Conservation (phyloP, 2,329 filamentous ascomycete species). For the Biscogniauxia sp. region DNA sequence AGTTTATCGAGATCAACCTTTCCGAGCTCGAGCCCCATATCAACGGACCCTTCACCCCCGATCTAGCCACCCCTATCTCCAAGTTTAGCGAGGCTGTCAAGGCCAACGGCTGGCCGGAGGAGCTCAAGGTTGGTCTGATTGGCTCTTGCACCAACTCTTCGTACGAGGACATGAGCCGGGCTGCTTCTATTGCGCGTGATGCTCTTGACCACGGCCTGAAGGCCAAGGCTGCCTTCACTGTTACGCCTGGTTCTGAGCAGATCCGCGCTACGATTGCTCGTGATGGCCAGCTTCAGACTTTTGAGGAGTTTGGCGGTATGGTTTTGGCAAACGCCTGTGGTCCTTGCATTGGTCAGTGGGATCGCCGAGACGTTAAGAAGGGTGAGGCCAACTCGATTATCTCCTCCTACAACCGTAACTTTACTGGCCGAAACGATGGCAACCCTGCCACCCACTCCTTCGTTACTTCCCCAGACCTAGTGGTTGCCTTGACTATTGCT, state of each 20-base stretch:
- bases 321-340: conserved; percentile 95
- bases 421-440: conserved; percentile 95
- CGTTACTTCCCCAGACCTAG: conserved; percentile 85
- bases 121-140: conserved; percentile 94
- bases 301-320: conserved; percentile 93
- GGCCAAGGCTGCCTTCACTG: conserved; percentile 88
- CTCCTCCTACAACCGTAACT: conserved; percentile 99
- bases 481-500: conserved; percentile 81
- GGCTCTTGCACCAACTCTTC: conserved; percentile 96
- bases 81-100: conserved; percentile 95
- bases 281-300: conserved; percentile 88
- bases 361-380: conserved; percentile 90
- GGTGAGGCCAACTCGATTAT: conserved; percentile 94
- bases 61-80: conserved; percentile 95
- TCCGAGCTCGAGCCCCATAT: conserved; percentile 94
- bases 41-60: conserved; percentile 98
- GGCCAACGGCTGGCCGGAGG: conserved; percentile 92
- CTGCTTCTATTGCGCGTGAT: conserved; percentile 86
- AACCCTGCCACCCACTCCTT: conserved; percentile 95
- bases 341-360: conserved; percentile 93
- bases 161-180: conserved; percentile 88
- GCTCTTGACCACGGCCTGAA: conserved; percentile 91
- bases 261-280: conserved; percentile 89
- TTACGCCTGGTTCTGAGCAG: conserved; percentile 96
- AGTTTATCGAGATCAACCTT: conserved; percentile 95